phyloP scores from a whole-genome alignment of 768 basidiomycete species.

The Termitomyces sp. region DNA sequence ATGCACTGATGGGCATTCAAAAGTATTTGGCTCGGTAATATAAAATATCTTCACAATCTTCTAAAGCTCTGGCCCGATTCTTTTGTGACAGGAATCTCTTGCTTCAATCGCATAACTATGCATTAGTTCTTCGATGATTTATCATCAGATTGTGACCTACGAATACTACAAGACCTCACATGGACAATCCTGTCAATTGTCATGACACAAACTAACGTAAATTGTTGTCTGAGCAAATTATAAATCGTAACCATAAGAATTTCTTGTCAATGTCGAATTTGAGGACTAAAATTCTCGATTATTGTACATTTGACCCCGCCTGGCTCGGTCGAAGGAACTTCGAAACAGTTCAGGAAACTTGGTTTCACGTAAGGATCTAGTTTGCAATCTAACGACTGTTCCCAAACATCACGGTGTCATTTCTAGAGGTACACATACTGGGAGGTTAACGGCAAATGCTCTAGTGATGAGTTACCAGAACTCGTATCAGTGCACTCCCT shows the following conservation, averaged over 20 bases:
- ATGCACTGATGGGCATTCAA: too few relatives aligned
- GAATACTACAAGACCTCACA: not conserved
- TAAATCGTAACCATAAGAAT: not conserved
- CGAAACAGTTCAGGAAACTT: conserved; percentile 47
- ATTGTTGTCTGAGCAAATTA: not conserved
- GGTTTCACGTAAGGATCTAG: conserved; percentile 56
- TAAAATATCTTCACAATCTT: too few relatives aligned
- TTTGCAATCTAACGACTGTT: not conserved
- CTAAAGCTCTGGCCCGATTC: too few relatives aligned
- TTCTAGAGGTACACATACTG: conserved; percentile 60
- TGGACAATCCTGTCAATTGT: not conserved
- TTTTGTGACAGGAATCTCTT: not conserved
- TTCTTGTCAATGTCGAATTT: not conserved
- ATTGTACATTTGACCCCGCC: conserved; percentile 70
- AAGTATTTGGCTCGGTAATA: too few relatives aligned
- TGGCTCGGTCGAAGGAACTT: conserved; percentile 42
- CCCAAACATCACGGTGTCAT: conserved; percentile 45
- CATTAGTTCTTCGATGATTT: too few relatives aligned
- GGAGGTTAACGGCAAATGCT: conserved; percentile 57
- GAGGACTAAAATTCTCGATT: conserved; percentile 40
- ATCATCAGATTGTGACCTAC: too few relatives aligned
- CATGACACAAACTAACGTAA: not conserved
- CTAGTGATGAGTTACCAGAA: conserved; percentile 43
- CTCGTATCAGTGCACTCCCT: not conserved
- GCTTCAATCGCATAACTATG: not conserved